Percentiles rank a stretch among this genome's conserved stretches.
phyloP scores from a whole-genome alignment of 106 monocot genomes.

The Posidonia australis region DNA sequence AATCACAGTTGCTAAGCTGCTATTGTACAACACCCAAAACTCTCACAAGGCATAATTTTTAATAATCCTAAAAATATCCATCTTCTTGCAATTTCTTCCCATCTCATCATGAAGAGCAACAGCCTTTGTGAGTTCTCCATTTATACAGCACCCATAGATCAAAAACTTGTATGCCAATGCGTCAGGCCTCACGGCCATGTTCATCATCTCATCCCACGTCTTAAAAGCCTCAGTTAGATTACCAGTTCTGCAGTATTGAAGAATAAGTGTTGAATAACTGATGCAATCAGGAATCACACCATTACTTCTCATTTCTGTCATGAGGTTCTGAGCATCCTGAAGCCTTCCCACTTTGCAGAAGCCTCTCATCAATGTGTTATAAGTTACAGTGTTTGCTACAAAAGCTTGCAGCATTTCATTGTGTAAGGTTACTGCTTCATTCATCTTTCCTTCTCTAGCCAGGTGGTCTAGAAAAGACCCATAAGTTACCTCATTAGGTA shows the following conservation, averaged over 20 bases:
- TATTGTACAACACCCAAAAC: too few relatives aligned
- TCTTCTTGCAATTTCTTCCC: constrained; percentile 27
- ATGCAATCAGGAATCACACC: constrained; percentile 62
- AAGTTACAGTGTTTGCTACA: constrained; percentile 45
- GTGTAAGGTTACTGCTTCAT: constrained; percentile 53
- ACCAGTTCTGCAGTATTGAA: constrained; percentile 48
- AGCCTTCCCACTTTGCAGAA: constrained; percentile 46
- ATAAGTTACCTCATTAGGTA: constrained; percentile 60
- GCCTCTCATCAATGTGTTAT: constrained; percentile 74
- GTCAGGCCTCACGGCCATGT: constrained; percentile 54
- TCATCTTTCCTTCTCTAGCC: constrained; percentile 39
- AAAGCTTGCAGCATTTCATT: constrained; percentile 32
- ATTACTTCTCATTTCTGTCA: constrained; percentile 40
- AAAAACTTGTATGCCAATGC: constrained; percentile 64
- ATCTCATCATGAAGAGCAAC: constrained; percentile 48
- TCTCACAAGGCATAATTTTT: not conserved
- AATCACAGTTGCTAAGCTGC: too few relatives aligned
- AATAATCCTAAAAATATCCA: constrained; percentile 17
- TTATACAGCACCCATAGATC: constrained; percentile 57
- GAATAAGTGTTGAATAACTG: constrained; percentile 69
- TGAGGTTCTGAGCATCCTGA: constrained; percentile 38
- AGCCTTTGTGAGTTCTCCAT: constrained; percentile 48
- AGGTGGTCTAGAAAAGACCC: constrained; percentile 64
- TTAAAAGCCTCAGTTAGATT: constrained; percentile 45
- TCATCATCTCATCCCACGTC: constrained; percentile 79